Evolutionary conservation across 805 yeast genomes (phyloP).

Genomic region (Saccharomycopsis sp.): DNA sequence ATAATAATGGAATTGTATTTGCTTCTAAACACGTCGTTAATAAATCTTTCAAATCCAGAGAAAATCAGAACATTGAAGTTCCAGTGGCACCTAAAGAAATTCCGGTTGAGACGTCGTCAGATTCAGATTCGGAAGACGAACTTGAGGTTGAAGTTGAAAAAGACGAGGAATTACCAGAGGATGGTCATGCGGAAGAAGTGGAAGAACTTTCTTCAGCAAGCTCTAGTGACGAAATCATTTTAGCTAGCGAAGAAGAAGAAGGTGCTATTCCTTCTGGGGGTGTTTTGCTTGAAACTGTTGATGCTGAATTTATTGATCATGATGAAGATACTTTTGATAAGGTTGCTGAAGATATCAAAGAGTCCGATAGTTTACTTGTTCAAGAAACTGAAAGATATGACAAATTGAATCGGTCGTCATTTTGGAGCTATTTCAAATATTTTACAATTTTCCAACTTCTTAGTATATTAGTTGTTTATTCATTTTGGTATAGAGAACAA

Average conservation of each 20-base stretch:
- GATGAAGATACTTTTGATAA: conserved; percentile 6
- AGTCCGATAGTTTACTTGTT: conserved; percentile 8
- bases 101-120: conserved; percentile 2
- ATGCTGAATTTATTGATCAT: neutral
- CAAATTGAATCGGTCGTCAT: neutral
- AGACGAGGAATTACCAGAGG: conserved; percentile 2
- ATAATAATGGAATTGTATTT: conserved; percentile 4
- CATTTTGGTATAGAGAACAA: conserved; percentile 61
- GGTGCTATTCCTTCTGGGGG: neutral
- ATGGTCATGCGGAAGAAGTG: too few species aligned
- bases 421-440: conserved; percentile 23
- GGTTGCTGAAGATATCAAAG: conserved; percentile 5
- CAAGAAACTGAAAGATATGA: conserved; percentile 2
- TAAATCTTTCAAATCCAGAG: conserved; percentile 9
- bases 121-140: conserved; percentile 5
- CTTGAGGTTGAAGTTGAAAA: conserved; percentile 4
- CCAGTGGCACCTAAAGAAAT: neutral
- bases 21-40: neutral
- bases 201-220: neutral
- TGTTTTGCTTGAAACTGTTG: neutral
- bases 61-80: neutral
- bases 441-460: conserved; percentile 32
- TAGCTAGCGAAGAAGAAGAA: conserved; percentile 1
- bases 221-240: neutral
- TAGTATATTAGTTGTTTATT: conserved; percentile 34